Percentiles rank a stretch among this genome's conserved stretches.
Evolutionary conservation across 2,329 filamentous ascomycete species (phyloP).

Genomic region (Talaromyces sp.): DNA sequence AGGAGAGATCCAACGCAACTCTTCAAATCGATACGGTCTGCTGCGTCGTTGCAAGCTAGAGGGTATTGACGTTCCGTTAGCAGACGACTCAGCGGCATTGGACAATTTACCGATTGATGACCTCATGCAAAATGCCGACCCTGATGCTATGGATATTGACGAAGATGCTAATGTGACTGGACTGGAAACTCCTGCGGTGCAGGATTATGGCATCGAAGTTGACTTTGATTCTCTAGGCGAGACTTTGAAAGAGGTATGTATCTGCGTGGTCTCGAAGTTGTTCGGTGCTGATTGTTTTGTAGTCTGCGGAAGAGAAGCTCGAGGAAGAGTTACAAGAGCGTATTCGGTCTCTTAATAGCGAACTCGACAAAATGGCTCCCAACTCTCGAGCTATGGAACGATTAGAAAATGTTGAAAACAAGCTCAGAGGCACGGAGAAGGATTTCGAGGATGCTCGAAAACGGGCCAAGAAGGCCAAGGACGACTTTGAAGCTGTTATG

Average conservation of each 20-base stretch:
- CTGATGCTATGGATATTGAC: conserved; percentile 90
- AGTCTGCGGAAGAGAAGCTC: conserved; percentile 63
- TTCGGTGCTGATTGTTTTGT: conserved; percentile 21
- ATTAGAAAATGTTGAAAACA: conserved; percentile 74
- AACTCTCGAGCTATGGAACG: conserved; percentile 96
- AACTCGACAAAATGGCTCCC: conserved; percentile 90
- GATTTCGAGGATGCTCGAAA: conserved; percentile 83
- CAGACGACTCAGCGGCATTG: conserved; percentile 61
- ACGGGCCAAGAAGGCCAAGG: conserved; percentile 66
- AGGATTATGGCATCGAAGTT: conserved; percentile 87
- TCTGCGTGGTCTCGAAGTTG: background rate
- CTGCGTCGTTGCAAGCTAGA: conserved; percentile 89
- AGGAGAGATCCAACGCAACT: conserved; percentile 77
- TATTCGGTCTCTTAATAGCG: conserved; percentile 65
- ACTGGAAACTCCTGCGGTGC: conserved; percentile 57
- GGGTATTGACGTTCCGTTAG: conserved; percentile 79
- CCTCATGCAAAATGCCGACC: conserved; percentile 63
- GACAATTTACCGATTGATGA: conserved; percentile 86
- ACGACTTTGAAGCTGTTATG: conserved; percentile 79
- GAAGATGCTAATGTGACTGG: conserved; percentile 51
- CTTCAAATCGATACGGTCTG: conserved; percentile 74
- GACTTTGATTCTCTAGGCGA: conserved; percentile 79
- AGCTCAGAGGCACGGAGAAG: conserved; percentile 76
- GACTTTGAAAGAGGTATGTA: conserved; percentile 68
- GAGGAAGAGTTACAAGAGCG: conserved; percentile 74